A percentile compares a stretch with the other conserved stretches of the same genome.
These are phyloP conservation scores for Colletotrichum sojae DNA, from an alignment of 2,329 filamentous ascomycete species.

Conservation along the genomic window DNA sequence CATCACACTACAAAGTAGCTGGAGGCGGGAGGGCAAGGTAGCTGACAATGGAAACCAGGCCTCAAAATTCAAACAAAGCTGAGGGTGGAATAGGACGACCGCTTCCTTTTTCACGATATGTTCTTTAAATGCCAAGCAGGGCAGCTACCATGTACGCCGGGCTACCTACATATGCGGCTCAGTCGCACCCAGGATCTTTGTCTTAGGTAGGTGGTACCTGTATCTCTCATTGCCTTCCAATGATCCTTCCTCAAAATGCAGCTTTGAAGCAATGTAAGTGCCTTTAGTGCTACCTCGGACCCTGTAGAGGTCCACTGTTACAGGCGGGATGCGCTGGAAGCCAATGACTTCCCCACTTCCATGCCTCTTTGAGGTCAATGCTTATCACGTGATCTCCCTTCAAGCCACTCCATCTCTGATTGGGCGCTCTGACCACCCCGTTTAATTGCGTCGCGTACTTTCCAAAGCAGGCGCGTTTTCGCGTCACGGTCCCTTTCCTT, in stretches of 20 bases:
- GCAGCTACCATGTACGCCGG: too few relatives aligned
- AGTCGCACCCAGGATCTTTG: too few relatives aligned
- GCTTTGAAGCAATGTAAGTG: too few relatives aligned
- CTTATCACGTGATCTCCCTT: background rate
- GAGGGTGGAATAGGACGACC: background rate
- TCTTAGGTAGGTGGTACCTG: background rate
- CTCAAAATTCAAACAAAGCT: background rate
- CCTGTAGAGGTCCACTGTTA: too few relatives aligned
- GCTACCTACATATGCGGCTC: background rate
- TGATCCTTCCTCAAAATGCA: background rate
- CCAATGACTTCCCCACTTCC: background rate
- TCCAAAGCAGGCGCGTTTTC: conserved; percentile 28
- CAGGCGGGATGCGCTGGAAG: background rate
- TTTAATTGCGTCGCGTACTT: conserved; percentile 40
- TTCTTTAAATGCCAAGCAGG: background rate
- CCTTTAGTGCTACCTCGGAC: too few relatives aligned
- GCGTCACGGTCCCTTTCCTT: conserved; percentile 28
- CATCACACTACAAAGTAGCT: too few relatives aligned
- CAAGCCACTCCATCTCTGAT: background rate
- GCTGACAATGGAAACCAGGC: too few relatives aligned
- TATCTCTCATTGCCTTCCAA: background rate
- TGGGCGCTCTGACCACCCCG: background rate
- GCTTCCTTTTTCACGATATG: background rate
- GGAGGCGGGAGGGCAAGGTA: too few relatives aligned
- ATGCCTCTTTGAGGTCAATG: background rate